phyloP scores from a whole-genome alignment of 2,329 filamentous ascomycete genomes.

The Penicillium sp. region DNA sequence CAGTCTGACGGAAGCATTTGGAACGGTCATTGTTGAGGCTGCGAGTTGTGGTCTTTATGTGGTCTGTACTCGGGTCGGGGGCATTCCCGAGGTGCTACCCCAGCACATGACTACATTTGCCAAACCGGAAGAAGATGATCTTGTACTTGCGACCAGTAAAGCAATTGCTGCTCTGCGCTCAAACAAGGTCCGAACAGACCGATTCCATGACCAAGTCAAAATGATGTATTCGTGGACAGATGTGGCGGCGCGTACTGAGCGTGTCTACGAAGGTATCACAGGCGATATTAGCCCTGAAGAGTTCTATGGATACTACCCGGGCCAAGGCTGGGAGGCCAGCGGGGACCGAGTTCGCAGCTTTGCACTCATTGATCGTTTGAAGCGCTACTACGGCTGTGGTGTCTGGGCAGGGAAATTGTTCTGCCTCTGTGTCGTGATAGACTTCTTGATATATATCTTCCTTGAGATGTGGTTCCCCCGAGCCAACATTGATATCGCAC shows the following conservation, averaged over 20 bases:
- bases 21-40: slow-evolving; percentile 95
- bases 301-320: slow-evolving; percentile 78
- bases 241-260: slow-evolving; percentile 86
- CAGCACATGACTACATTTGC: slow-evolving; percentile 97
- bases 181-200: slow-evolving; percentile 83
- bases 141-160: slow-evolving; percentile 82
- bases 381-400: slow-evolving; percentile 95
- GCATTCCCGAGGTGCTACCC: slow-evolving; percentile 92
- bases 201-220: slow-evolving; percentile 94
- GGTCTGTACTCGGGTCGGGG: slow-evolving; percentile 92
- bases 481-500: slow-evolving; percentile 80
- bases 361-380: slow-evolving; percentile 87
- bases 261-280: slow-evolving; percentile 90
- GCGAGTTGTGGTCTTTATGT: slow-evolving; percentile 94
- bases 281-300: slow-evolving; percentile 80
- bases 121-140: slow-evolving; percentile 91
- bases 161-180: slow-evolving; percentile 83
- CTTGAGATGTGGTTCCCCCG: slow-evolving; percentile 84
- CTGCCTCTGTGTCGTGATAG: slow-evolving; percentile 87
- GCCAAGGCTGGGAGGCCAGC: slow-evolving; percentile 65
- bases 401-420: slow-evolving; percentile 99
- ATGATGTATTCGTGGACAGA: slow-evolving; percentile 99
- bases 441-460: slow-evolving; percentile 85
- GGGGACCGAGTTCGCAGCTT: slow-evolving; percentile 75
- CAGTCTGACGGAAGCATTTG: slow-evolving; percentile 92